Evolutionary conservation across 345 rosid genomes (phyloP), one percentile per base, ranked within the genome.

Genomic region (Tarenaya hassleriana): DNA sequence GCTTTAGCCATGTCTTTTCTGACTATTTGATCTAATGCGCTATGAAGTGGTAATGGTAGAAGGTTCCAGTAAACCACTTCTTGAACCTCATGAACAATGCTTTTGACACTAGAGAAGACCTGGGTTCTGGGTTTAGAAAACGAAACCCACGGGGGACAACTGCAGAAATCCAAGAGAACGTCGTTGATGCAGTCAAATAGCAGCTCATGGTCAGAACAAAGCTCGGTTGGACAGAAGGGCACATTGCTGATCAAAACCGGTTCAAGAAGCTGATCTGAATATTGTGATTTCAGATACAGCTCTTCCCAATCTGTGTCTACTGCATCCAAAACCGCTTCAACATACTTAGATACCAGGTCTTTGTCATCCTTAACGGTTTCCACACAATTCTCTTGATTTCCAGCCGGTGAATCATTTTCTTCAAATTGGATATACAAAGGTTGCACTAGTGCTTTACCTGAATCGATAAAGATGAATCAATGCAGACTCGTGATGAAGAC

Each of bases 161-260:
- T 74, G 51, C 76, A 83, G 34, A 82, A 50, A 70, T 85, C 94
- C 76, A 74, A 38, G 42, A 92, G 79, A 72, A 73, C 87, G 62
- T 92, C 99, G 10, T 81, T 77, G 47, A 81, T 76, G 61, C 83
- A 78, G 67, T 88, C 91, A 40, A 92, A 83, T 58, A 88, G 79
- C 18, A 85, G 88, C 60, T 81, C 68, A 45, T 71, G 69, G 55
- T 76, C 87, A 50, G 46, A 61, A 54, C 85, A 79, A 62, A 79
- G 75, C 66, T 69, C 70, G 76, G 63, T 76, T 33, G 82, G 71
- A 35, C 40, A 75, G 77, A 81, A 79, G 38, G 84, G 76, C 45
- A 75, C 58, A 51, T 79, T 84, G 41, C 73, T 69, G 56, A 69
- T 57, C 61, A 83, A 53, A 14, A 86, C 68, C 10, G 74, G 80